Evolutionary conservation across 257 asterid genomes (phyloP).

Genomic region (Plantago elongata): DNA sequence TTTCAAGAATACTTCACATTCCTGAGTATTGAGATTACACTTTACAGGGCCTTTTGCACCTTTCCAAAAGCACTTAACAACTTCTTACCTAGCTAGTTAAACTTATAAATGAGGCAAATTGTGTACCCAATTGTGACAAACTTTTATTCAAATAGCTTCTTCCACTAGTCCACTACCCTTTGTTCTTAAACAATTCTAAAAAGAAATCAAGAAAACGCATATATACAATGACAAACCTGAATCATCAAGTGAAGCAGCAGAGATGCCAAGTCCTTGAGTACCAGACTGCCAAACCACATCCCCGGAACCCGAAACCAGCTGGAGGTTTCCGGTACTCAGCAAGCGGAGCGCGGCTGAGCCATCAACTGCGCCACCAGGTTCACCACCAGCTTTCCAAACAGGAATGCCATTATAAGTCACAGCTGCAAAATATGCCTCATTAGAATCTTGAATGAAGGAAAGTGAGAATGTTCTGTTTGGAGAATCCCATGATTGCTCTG

Average conservation of each 20-base stretch:
- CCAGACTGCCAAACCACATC: conserved; percentile 58
- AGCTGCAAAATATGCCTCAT: conserved; percentile 43
- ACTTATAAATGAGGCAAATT: too few relatives aligned
- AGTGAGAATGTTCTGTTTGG: conserved; percentile 43
- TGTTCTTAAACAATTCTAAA: too few relatives aligned
- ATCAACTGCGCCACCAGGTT: conserved; percentile 41
- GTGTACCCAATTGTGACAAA: too few relatives aligned
- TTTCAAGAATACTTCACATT: too few relatives aligned
- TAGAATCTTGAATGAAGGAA: conserved; percentile 41
- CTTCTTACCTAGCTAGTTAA: too few relatives aligned
- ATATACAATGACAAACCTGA: too few relatives aligned
- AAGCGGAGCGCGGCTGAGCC: conserved; percentile 50
- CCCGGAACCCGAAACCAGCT: conserved; percentile 38
- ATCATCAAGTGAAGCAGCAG: conserved; percentile 49
- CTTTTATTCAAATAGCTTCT: too few relatives aligned
- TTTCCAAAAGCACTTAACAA: too few relatives aligned
- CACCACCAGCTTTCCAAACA: conserved; percentile 69
- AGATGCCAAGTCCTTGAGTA: conserved; percentile 45
- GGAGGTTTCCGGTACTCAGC: conserved; percentile 54
- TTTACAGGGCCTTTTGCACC: too few relatives aligned
- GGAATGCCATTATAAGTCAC: conserved; percentile 42
- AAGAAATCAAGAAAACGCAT: too few relatives aligned
- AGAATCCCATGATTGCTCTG: conserved; percentile 51
- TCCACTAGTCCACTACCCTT: too few relatives aligned
- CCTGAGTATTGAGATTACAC: too few relatives aligned